A percentile compares a stretch with the other conserved stretches of the same genome.
These are phyloP conservation scores for Ophiostoma perfectum DNA, from an alignment of 2,329 filamentous ascomycete species.

Conservation along the genomic window DNA sequence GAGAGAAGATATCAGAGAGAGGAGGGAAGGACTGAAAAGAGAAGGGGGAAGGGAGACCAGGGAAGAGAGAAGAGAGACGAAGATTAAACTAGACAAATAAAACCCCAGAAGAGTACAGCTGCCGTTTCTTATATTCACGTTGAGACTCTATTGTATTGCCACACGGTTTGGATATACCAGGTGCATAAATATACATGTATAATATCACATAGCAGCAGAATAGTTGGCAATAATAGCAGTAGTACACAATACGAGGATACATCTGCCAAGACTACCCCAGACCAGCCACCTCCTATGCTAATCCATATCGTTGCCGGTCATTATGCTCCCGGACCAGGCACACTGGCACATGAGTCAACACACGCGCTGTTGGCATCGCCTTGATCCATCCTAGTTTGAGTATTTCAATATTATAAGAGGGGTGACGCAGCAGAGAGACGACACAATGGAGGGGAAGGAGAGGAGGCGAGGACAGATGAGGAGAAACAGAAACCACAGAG, in stretches of 20 bases:
- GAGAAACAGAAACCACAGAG: neutral
- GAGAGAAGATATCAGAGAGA: no score
- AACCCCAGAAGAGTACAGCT: no score
- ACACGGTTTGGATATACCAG: no score
- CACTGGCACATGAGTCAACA: neutral
- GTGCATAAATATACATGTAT: no score
- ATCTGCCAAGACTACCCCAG: neutral
- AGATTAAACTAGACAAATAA: no score
- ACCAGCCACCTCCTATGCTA: neutral
- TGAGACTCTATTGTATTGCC: no score
- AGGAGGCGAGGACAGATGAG: neutral
- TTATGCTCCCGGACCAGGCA: slow-evolving; percentile 2
- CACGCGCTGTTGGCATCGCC: neutral
- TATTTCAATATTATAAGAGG: neutral
- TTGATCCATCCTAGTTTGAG: neutral
- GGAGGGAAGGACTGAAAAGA: no score
- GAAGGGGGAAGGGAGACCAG: no score
- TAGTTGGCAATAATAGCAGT: neutral
- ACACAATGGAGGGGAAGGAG: no score
- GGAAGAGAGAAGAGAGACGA: no score
- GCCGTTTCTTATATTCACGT: no score
- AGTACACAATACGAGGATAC: neutral
- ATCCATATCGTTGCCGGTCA: neutral
- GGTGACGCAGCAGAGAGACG: neutral
- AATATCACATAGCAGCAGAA: no score